These are phyloP conservation scores for Yamadazyma mexicana DNA, from an alignment of 1,139 yeast genomes.

Conservation along the genomic window DNA sequence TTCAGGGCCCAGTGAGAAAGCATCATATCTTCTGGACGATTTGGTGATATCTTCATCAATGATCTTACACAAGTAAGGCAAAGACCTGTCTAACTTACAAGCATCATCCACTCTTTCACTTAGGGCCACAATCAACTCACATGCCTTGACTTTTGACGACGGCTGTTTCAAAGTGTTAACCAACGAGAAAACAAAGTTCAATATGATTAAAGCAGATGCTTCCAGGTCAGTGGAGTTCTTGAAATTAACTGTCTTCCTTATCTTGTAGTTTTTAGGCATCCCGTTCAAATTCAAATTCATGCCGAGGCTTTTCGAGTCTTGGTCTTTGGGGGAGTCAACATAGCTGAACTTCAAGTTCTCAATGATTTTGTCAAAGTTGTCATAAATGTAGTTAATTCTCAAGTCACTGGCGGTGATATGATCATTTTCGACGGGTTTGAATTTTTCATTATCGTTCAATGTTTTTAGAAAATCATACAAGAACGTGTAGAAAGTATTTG, in stretches of 20 bases:
- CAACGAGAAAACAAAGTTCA: conserved; percentile 64
- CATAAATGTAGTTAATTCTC: conserved; percentile 57
- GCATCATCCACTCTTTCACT: conserved; percentile 81
- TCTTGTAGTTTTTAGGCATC: conserved; percentile 40
- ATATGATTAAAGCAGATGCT: conserved; percentile 61
- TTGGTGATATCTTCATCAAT: conserved; percentile 35
- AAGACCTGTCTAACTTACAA: conserved; percentile 77
- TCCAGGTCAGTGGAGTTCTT: conserved; percentile 23
- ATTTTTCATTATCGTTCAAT: conserved; percentile 27
- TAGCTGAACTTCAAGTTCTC: conserved; percentile 47
- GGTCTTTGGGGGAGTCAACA: neutral
- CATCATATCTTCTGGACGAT: conserved; percentile 2
- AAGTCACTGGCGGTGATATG: conserved; percentile 50
- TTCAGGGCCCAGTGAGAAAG: neutral
- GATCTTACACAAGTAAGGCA: conserved; percentile 70
- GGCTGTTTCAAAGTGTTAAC: conserved; percentile 66
- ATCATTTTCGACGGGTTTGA: conserved; percentile 19
- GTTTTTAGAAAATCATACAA: conserved; percentile 63
- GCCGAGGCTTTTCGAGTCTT: neutral
- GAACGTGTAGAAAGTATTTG: conserved; percentile 68
- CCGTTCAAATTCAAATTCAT: conserved; percentile 53
- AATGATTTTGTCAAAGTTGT: conserved; percentile 55
- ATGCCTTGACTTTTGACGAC: conserved; percentile 62
- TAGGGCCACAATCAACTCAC: conserved; percentile 74
- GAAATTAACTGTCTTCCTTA: conserved; percentile 32